phyloP scores from a whole-genome alignment of 1,139 yeast genomes.

The Hansenula sp. region DNA sequence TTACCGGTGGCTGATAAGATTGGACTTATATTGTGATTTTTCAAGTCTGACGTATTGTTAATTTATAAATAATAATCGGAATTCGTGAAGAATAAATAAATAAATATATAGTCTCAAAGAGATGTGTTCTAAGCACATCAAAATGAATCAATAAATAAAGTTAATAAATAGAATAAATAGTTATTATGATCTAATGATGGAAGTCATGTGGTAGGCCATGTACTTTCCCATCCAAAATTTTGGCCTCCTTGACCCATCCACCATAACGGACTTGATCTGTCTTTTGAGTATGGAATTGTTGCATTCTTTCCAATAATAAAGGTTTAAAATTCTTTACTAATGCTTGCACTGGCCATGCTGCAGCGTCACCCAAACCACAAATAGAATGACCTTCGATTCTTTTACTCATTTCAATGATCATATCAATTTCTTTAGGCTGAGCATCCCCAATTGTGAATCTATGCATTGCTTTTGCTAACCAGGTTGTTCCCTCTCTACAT shows the following conservation, averaged over 20 bases:
- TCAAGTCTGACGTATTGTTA: too few relatives aligned
- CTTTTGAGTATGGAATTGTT: conserved; percentile 41
- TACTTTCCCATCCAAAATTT: conserved; percentile 62
- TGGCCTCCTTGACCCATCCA: conserved; percentile 72
- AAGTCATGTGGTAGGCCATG: conserved; percentile 49
- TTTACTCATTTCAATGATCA: conserved; percentile 76
- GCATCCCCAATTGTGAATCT: conserved; percentile 79
- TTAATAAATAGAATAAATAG: background rate
- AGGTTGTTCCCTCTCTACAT: conserved; percentile 91
- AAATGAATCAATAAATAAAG: background rate
- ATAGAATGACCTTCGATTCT: conserved; percentile 88
- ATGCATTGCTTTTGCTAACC: conserved; percentile 81
- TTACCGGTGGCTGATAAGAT: too few relatives aligned
- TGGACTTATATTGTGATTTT: too few relatives aligned
- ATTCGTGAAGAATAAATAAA: background rate
- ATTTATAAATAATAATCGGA: background rate
- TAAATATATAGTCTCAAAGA: background rate
- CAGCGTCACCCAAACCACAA: conserved; percentile 90
- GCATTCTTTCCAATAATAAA: conserved; percentile 69
- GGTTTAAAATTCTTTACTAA: conserved; percentile 81
- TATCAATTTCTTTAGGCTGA: conserved; percentile 72
- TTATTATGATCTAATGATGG: conserved; percentile 15
- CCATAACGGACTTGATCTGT: conserved; percentile 48
- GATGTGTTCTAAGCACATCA: background rate
- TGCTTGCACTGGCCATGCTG: conserved; percentile 93